Conservation (phyloP, 768 basidiomycete genomes). For the Lactifluus hygrophoroides region DNA sequence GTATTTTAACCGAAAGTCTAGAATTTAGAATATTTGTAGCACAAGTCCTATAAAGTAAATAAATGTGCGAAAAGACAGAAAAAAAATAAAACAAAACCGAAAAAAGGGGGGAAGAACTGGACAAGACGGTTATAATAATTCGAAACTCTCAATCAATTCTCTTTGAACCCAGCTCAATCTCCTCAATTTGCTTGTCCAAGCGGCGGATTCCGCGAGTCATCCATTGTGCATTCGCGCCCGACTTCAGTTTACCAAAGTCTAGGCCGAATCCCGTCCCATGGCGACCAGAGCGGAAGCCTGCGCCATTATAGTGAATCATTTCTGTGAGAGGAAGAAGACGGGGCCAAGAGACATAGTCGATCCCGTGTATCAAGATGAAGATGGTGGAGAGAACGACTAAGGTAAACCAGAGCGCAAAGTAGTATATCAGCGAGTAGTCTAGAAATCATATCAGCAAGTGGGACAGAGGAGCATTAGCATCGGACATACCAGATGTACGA, state of each 20-base stretch:
- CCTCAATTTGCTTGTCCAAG: conserved; percentile 40
- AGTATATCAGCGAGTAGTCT: conserved; percentile 84
- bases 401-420: conserved; percentile 73
- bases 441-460: conserved; percentile 10
- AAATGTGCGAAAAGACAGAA: neutral
- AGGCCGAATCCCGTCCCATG: conserved; percentile 65
- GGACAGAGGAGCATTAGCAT: neutral
- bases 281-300: conserved; percentile 71
- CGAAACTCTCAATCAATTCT: conserved; percentile 53
- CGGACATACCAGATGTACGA: conserved; percentile 67
- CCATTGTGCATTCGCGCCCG: conserved; percentile 32
- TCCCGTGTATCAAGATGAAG: conserved; percentile 79
- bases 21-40: conserved; percentile 1
- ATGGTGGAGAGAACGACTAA: conserved; percentile 50
- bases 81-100: neutral
- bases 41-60: neutral
- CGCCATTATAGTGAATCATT: conserved; percentile 79
- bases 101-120: no score
- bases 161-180: conserved; percentile 77
- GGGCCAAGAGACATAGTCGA: conserved; percentile 95
- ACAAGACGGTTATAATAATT: neutral
- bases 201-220: conserved; percentile 30
- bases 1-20: conserved; percentile 11
- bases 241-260: conserved; percentile 27
- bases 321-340: conserved; percentile 71